Percentiles rank a stretch among this genome's conserved stretches.
Evolutionary conservation across 257 asterid genomes (phyloP).

Genomic region (Solanum lycopersicoides): DNA sequence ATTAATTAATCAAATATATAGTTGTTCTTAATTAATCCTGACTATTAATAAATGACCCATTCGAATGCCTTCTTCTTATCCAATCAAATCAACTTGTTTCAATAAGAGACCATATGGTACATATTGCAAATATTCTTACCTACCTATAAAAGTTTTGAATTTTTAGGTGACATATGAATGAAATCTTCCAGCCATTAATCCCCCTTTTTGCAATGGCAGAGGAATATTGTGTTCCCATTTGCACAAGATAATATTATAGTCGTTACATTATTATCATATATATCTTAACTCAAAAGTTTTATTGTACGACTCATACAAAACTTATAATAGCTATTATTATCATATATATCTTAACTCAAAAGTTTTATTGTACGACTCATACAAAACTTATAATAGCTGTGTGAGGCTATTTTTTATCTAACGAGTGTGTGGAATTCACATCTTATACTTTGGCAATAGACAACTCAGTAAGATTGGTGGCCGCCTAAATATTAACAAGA

Average conservation of each 20-base stretch:
- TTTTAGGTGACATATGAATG: background rate
- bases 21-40: background rate
- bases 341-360: no score
- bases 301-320: no score
- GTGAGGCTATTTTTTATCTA: background rate
- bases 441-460: no score
- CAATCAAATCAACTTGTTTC: background rate
- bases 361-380: no score
- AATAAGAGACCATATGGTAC: background rate
- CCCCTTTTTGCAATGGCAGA: background rate
- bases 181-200: background rate
- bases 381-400: no score
- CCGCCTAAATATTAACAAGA: no score
- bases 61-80: background rate
- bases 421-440: background rate
- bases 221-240: background rate
- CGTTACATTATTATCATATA: no score
- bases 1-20: background rate
- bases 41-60: background rate
- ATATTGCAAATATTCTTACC: background rate
- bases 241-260: background rate
- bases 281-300: no score
- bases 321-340: no score
- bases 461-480: no score
- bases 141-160: background rate